Base-by-base conservation (phyloP, 2,329 filamentous ascomycete genomes). In the Bisporella sp. region DNA sequence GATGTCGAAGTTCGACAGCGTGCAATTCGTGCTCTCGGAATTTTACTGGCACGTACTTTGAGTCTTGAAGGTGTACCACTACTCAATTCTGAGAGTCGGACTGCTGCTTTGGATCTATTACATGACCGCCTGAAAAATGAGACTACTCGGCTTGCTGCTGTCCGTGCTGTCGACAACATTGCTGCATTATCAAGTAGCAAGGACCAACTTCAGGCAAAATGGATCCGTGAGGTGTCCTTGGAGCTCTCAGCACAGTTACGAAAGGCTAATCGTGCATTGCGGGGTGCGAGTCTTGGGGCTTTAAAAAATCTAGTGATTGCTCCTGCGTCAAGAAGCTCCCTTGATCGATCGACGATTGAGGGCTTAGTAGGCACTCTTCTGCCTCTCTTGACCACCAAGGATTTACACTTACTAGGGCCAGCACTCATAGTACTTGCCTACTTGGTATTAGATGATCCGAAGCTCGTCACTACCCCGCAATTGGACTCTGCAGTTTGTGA, bases 1-100 rank as follows among this genome's bases (percentile, higher is more conserved):
- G 93, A 97, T 64, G 81, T 90, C 0, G 93, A 97, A 67, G 93
- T 97, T 47, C 85, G 93, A 28, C 89, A 95, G 64, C 87, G 86
- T 58, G 90, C 92, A 6, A 92, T 99, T 40, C 89, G 95, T 64
- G 90, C 91, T 5, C 78, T 97, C 13, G 93, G 93, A 21, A 83
- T 95, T 2, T 74, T 97, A 30, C 72, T 99, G 45, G 88, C 91
- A 30, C 80, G 91, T 43, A 95, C 90, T 3, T 88, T 87, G 7
- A 82, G 81, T 4, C 69, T 78, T 0, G 80, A 85, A 42, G 86
- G 83, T 9, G 65, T 77, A 7, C 72, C 73, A 21, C 76, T 95
- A 7, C 69, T 96, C 5, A 75, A 84, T 0, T 63, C 74, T 1
- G 73, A 81, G 7, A 84, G 86, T 63, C 82, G 89, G 45, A 76